phyloP scores from a whole-genome alignment of 208 protist genomes.

The Crithidia thermophila region DNA sequence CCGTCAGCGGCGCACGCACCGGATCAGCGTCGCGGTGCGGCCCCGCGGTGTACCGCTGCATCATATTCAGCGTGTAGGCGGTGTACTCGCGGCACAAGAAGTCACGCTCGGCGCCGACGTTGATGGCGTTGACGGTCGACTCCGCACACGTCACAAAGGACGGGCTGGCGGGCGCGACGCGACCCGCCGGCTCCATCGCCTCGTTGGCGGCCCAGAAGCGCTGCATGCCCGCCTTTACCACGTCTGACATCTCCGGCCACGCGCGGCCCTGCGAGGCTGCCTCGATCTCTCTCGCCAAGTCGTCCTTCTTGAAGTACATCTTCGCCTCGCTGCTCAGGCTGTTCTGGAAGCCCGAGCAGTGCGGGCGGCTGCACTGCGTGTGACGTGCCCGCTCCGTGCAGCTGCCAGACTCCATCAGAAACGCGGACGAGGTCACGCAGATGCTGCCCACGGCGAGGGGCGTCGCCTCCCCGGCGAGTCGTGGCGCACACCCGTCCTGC shows the following conservation, averaged over 20 bases:
- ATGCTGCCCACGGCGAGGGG: constrained; percentile 52
- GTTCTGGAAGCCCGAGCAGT: constrained; percentile 37
- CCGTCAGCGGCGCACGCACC: constrained; percentile 19
- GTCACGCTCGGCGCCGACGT: constrained; percentile 53
- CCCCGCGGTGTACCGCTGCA: not conserved
- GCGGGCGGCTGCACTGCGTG: constrained; percentile 59
- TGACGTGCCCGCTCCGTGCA: constrained; percentile 42
- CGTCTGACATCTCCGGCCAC: constrained; percentile 41
- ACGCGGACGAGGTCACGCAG: constrained; percentile 54
- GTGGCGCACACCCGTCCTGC: constrained; percentile 45
- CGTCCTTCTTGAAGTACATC: constrained; percentile 33
- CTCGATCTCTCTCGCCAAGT: constrained; percentile 37
- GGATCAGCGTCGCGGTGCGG: constrained; percentile 9
- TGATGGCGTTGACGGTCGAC: constrained; percentile 52
- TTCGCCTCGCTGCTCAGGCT: constrained; percentile 31
- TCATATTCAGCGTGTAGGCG: constrained; percentile 31
- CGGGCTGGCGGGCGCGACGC: constrained; percentile 13
- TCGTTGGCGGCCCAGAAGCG: constrained; percentile 57
- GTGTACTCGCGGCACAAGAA: constrained; percentile 70
- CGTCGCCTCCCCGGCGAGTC: constrained; percentile 6
- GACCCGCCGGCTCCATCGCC: constrained; percentile 30
- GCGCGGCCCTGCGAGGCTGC: constrained; percentile 34
- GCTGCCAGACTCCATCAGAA: constrained; percentile 40
- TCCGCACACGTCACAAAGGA: constrained; percentile 59
- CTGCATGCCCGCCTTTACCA: constrained; percentile 30